Evolutionary conservation across 805 yeast species (phyloP), one percentile per base, ranked within the genome.

Genomic region (Myxozyma neglecta): DNA sequence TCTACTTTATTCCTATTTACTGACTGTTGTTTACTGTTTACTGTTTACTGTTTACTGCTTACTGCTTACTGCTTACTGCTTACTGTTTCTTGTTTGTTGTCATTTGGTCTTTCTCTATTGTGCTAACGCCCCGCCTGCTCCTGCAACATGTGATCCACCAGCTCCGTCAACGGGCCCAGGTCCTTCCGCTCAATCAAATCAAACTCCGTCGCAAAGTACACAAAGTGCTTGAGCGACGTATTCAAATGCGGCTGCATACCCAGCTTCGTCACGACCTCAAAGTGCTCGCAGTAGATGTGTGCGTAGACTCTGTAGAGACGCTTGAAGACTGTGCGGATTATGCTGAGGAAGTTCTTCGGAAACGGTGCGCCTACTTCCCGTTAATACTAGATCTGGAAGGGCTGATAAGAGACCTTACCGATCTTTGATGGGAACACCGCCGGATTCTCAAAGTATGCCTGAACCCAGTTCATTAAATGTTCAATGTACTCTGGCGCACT

Each of bases 401-500:
- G 34, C 9, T 14, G 6, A 6, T 7, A 7, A 18, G 54, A n/a
- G 11, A 10, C 43, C 58, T 3, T 24, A 56, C 96, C 96, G 70
- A 86, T 82, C 73, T 90, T 90, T 3, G 90, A 81, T 2, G 99
- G 99, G 75, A 94, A 94, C 20, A 89, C 83, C 58, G 85, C 81
- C 72, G 91, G 97, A 73, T 93, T 91, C 73, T 94, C 98, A 61
- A 94, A 84, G 59, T 89, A 85, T n/a, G 84, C 83, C 76, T 94
- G 98, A 60, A 91, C 88, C 98, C 99, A 94, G 66, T 83, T 84
- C 96, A 94, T 90, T 66, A 94, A 81, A 60, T 87, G 85, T 74
- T 94, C 98, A 51, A 93, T 94, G 71, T 94, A 94, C 59, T 89
- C 96, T 47, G 99, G 97, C 0, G 99, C 99, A 45, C 92, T 85